phyloP scores from a whole-genome alignment of 768 basidiomycete genomes.

The Xerocomellus amylosporus region DNA sequence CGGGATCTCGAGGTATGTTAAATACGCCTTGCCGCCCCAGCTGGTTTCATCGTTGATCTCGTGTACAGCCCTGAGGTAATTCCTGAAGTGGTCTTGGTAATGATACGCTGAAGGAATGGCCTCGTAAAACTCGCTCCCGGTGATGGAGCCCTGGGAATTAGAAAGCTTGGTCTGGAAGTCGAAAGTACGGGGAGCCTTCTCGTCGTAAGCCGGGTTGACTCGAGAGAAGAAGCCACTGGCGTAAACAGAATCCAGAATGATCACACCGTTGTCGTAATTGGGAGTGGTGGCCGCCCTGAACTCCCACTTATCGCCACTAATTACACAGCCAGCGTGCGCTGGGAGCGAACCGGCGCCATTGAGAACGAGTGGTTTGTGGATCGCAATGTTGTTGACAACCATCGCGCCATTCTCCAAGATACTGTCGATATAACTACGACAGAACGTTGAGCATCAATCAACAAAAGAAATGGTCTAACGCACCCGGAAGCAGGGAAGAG shows the following conservation, averaged over 20 bases:
- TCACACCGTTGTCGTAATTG: conserved; percentile 20
- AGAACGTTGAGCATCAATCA: neutral
- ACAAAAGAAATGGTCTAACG: conserved; percentile 16
- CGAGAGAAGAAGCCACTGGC: conserved; percentile 30
- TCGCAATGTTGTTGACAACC: conserved; percentile 25
- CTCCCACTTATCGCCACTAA: conserved; percentile 29
- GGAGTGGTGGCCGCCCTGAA: conserved; percentile 28
- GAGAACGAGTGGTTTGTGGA: conserved; percentile 32
- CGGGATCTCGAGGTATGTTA: conserved; percentile 23
- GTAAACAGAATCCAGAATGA: conserved; percentile 31
- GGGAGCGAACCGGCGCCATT: conserved; percentile 14
- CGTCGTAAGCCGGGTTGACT: conserved; percentile 27
- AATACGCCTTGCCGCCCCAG: conserved; percentile 28
- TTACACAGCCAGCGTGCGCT: conserved; percentile 26
- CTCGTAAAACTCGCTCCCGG: conserved; percentile 18
- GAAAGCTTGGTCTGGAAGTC: conserved; percentile 24
- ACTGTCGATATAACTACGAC: conserved; percentile 25
- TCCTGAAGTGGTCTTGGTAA: conserved; percentile 25
- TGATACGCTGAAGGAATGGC: conserved; percentile 20
- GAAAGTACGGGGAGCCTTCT: conserved; percentile 19
- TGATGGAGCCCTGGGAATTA: conserved; percentile 15
- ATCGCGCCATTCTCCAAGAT: conserved; percentile 35
- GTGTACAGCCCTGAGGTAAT: conserved; percentile 29
- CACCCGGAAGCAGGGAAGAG: conserved; percentile 49
- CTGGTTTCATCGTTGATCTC: conserved; percentile 28